Base-by-base conservation (phyloP, 2,329 filamentous ascomycete species). In the Rhynchosporium agropyri region DNA sequence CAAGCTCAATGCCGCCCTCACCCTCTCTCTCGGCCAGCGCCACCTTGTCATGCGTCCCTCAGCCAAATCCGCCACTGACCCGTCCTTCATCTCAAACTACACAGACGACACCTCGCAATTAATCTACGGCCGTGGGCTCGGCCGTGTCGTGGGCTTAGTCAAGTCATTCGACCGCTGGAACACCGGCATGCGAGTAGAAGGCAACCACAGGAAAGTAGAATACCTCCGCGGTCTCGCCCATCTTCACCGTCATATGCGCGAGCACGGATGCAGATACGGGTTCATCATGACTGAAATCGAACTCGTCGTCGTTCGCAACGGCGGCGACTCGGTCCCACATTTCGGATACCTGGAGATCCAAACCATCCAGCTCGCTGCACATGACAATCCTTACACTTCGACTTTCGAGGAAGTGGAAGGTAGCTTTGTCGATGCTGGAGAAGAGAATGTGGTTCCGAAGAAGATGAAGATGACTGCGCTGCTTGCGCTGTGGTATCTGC, bases 281-380 rank as follows among this genome's bases (percentile, higher is more conserved):
- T 98, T 97, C 81, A 94, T 98, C 76, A 87, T 97, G 73, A 97
- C 92, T 0, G 94, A 97, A 78, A 97, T 97, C 71, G 94, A 98
- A 78, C 87, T 97, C 8, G 88, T 97, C 45, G 87, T 95, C 70
- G 92, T 97, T 0, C 91, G 93, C 71, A 91, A 90, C 68, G 92
- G 93, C 58, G 84, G 75, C 69, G 88, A 83, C 72, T 46, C 55
- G 7, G 56, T 57, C 1, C 63, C 61, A 29, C 64, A 66, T 51
- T 63, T 97, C 73, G 93, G 94, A n/a, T 91, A 88, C 76, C 80
- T 97, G 4, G 93, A 98, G 76, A 83, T 96, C 33, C 79, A 81
- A 20, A 83, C 80, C 49, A 81, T 88, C 26, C 84, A 84, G 70
- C 81, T 88, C 45, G 81, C 81, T n/a, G 73, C 77, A 5, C 70